These are phyloP conservation scores for Yarrowia deformans DNA, from an alignment of 805 yeast genomes.

Conservation along the genomic window DNA sequence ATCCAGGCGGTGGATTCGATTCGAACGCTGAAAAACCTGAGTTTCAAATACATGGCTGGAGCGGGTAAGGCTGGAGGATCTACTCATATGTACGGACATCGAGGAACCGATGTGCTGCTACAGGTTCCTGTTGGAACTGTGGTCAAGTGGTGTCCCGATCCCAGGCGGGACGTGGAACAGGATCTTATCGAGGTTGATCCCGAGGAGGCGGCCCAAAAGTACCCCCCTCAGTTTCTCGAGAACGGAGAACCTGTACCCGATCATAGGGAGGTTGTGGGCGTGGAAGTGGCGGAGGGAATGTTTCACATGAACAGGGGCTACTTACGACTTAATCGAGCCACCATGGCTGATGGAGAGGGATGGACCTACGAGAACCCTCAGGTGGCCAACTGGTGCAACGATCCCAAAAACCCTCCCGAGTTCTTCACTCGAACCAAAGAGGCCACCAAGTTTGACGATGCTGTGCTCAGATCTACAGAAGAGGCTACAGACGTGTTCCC, in stretches of 20 bases:
- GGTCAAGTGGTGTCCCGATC: conserved; percentile 84
- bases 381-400: conserved; percentile 52
- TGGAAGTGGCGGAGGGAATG: conserved; percentile 45
- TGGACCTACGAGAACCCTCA: conserved; percentile 87
- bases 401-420: conserved; percentile 48
- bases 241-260: conserved; percentile 42
- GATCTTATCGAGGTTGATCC: conserved; percentile 44
- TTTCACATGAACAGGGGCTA: conserved; percentile 40
- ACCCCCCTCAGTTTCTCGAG: conserved; percentile 40
- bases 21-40: conserved; percentile 72
- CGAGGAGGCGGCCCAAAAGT: conserved; percentile 6
- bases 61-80: conserved; percentile 76
- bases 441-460: conserved; percentile 71
- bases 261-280: conserved; percentile 40
- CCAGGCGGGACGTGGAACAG: conserved; percentile 48
- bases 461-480: conserved; percentile 64
- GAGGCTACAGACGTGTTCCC: conserved; percentile 74
- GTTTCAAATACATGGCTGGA: conserved; percentile 71
- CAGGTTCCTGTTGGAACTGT: conserved; percentile 93
- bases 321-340: conserved; percentile 66
- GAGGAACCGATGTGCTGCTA: conserved; percentile 78
- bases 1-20: conserved; percentile 79
- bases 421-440: conserved; percentile 71
- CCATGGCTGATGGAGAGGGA: conserved; percentile 76
- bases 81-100: conserved; percentile 83